A percentile compares a stretch with the other conserved stretches of the same genome.
Conservation (phyloP, 2,329 filamentous ascomycete genomes). For the Coleophoma eucalyptorum region DNA sequence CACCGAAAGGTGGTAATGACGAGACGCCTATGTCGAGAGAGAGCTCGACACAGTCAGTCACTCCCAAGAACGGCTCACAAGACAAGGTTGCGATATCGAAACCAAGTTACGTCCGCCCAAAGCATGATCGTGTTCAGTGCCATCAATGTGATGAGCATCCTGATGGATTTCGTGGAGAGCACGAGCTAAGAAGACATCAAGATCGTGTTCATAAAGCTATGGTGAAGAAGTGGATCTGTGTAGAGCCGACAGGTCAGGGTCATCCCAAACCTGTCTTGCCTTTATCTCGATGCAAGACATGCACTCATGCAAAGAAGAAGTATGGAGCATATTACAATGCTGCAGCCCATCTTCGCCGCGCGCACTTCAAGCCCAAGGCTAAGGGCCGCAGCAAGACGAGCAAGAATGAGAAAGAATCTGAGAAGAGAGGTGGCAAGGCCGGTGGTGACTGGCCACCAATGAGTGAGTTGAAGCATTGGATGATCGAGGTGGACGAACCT, state of each 20-base stretch:
- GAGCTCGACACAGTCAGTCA: constrained; percentile 23
- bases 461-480: constrained; percentile 56
- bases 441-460: constrained; percentile 53
- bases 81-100: constrained; percentile 28
- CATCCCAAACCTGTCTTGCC: constrained; percentile 54
- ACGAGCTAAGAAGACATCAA: constrained; percentile 72
- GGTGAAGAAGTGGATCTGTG: constrained; percentile 55
- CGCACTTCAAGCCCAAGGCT: constrained; percentile 74
- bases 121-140: constrained; percentile 44
- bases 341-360: constrained; percentile 81
- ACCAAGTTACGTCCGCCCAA: constrained; percentile 27
- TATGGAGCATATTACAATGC: constrained; percentile 96
- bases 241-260: constrained; percentile 45
- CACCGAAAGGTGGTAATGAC: constrained; percentile 25
- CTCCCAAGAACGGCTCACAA: constrained; percentile 23
- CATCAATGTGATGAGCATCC: constrained; percentile 75
- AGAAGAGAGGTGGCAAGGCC: constrained; percentile 51
- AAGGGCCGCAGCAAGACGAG: constrained; percentile 35
- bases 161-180: constrained; percentile 85
- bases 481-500: constrained; percentile 44
- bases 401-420: constrained; percentile 26
- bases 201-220: constrained; percentile 59
- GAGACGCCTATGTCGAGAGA: constrained; percentile 21
- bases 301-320: constrained; percentile 73
- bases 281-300: constrained; percentile 68